Evolutionary conservation across 257 asterid genomes (phyloP).

Genomic region (Ligustrum vulgare): DNA sequence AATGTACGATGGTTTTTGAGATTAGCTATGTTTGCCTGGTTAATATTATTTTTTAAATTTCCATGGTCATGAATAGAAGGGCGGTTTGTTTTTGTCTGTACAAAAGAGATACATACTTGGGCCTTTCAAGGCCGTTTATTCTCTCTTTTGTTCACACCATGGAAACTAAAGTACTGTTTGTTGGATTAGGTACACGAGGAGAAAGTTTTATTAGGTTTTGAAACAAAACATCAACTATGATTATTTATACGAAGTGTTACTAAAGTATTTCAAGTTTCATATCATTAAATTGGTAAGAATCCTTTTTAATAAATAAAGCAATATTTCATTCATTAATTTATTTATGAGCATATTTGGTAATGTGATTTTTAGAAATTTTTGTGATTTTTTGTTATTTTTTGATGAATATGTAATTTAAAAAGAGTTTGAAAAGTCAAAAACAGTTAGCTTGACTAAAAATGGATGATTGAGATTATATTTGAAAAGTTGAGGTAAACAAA

Average conservation of each 20-base stretch:
- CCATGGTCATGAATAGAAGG: not conserved
- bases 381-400: no score
- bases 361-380: no score
- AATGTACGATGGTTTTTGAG: constrained; percentile 26
- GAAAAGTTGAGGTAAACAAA: no score
- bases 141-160: not conserved
- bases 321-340: not conserved
- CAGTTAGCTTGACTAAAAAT: no score
- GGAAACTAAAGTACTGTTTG: not conserved
- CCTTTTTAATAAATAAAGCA: not conserved
- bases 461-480: no score
- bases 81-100: not conserved
- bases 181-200: not conserved
- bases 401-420: no score
- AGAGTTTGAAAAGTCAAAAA: no score
- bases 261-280: not conserved
- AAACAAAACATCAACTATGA: not conserved
- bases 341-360: no score
- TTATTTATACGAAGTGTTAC: not conserved
- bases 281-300: not conserved
- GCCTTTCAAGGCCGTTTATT: constrained; percentile 6
- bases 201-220: not conserved
- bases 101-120: not conserved
- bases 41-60: not conserved
- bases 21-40: constrained; percentile 17